phyloP scores from a whole-genome alignment of 768 basidiomycete species.

The Serendipita vermifera region DNA sequence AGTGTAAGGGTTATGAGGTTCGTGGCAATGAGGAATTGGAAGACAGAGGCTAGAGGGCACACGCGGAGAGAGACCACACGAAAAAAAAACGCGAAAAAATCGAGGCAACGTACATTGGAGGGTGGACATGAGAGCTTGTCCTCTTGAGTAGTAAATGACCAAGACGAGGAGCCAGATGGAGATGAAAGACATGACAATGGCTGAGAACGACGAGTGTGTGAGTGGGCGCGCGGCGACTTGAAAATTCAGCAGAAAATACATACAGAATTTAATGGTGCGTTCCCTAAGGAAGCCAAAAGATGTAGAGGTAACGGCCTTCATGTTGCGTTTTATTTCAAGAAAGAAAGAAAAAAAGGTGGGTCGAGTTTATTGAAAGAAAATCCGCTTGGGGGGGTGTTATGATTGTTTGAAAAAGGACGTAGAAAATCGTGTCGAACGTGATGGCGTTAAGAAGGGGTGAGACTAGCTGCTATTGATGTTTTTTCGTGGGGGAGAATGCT shows the following conservation, averaged over 20 bases:
- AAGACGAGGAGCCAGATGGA: background rate
- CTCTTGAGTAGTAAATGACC: background rate
- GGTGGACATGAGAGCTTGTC: background rate
- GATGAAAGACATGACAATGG: background rate
- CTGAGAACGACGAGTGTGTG: background rate
- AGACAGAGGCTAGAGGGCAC: background rate
- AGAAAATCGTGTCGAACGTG: too few relatives aligned
- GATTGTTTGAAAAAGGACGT: too few relatives aligned
- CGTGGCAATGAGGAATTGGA: slow-evolving; percentile 7
- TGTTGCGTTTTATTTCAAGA: background rate
- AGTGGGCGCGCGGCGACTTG: background rate
- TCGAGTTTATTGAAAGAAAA: too few relatives aligned
- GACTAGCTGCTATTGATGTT: too few relatives aligned
- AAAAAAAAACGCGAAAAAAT: too few relatives aligned
- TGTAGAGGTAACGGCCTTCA: background rate
- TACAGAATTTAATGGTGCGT: slow-evolving; percentile 3
- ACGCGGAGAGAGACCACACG: background rate
- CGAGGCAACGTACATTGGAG: background rate
- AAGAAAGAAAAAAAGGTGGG: too few relatives aligned
- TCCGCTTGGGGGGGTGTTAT: too few relatives aligned
- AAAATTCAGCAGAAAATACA: background rate
- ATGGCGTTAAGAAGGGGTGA: too few relatives aligned
- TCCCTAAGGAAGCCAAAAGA: background rate
- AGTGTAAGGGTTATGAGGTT: slow-evolving; percentile 3
- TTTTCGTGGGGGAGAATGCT: too few relatives aligned